These are phyloP conservation scores for Tieghemostelium lacteum DNA, from an alignment of 78 protist genomes.

Conservation along the genomic window DNA sequence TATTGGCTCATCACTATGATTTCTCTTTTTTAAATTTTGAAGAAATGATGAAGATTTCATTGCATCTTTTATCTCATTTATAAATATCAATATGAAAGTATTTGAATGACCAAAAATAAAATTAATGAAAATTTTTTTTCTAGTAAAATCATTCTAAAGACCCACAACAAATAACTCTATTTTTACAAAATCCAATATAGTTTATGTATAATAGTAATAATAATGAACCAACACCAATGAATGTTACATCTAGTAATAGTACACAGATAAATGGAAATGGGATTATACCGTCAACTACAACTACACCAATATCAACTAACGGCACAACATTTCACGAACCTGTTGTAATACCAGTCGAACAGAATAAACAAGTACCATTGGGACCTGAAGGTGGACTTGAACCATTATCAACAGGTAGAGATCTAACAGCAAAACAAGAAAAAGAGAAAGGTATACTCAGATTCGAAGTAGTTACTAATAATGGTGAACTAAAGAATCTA, in stretches of 20 bases:
- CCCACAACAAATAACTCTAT: too few species aligned
- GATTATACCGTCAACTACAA: not conserved
- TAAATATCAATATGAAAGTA: too few species aligned
- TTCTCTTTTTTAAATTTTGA: not conserved
- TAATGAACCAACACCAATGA: not conserved
- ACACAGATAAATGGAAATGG: too few species aligned
- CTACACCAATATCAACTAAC: not conserved
- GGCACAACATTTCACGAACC: not conserved
- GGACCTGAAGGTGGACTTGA: conserved; percentile 31
- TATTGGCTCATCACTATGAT: not conserved
- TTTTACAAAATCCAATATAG: too few species aligned
- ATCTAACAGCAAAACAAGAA: conserved; percentile 38
- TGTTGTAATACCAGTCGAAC: not conserved
- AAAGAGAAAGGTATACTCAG: conserved; percentile 56
- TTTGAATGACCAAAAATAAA: too few species aligned
- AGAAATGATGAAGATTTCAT: not conserved
- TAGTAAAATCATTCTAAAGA: too few species aligned
- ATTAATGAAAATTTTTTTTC: too few species aligned
- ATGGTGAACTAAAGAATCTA: conserved; percentile 19
- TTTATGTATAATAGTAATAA: too few species aligned
- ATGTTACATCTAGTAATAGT: too few species aligned
- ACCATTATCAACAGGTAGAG: not conserved
- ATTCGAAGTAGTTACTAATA: conserved; percentile 59
- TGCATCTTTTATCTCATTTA: not conserved
- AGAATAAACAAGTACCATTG: not conserved